phyloP scores from a whole-genome alignment of 2,329 filamentous ascomycete species.

The Fusarium tjaetaba region DNA sequence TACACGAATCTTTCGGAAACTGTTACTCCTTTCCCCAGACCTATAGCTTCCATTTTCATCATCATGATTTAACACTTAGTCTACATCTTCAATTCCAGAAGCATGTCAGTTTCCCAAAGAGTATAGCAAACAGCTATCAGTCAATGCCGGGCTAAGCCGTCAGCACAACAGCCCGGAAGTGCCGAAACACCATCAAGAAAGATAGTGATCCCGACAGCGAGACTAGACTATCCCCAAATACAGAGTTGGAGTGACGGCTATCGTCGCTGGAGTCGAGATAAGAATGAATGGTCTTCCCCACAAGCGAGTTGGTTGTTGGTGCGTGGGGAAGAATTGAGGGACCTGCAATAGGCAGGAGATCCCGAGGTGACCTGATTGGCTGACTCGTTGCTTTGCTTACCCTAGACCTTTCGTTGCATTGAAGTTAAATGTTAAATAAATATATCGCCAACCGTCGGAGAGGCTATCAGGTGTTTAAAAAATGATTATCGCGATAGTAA shows the following conservation, averaged over 20 bases:
- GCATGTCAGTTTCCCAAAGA: neutral
- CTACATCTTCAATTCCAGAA: neutral
- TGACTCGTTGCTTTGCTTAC: neutral
- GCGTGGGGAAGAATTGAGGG: neutral
- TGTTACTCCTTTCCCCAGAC: slow-evolving; percentile 20
- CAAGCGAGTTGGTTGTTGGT: neutral
- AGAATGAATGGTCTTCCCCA: neutral
- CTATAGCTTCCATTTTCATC: neutral
- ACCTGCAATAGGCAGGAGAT: slow-evolving; percentile 14
- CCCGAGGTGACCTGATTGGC: slow-evolving; percentile 2
- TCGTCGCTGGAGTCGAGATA: slow-evolving; percentile 26
- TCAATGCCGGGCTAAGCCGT: slow-evolving; percentile 23
- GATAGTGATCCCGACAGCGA: slow-evolving; percentile 18
- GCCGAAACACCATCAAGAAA: neutral
- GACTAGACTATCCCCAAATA: neutral
- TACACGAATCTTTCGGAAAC: slow-evolving; percentile 14
- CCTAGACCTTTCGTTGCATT: neutral
- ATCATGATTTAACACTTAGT: neutral
- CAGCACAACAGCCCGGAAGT: neutral
- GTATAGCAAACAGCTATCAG: neutral
- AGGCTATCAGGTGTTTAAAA: neutral
- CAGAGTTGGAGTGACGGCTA: slow-evolving; percentile 5
- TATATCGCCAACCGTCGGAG: neutral
- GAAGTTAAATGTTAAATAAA: no score
- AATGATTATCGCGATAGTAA: no score